Percentiles rank a stretch among this genome's conserved stretches.
Conservation (phyloP, 2,329 filamentous ascomycete species). For the Phoma sp. region DNA sequence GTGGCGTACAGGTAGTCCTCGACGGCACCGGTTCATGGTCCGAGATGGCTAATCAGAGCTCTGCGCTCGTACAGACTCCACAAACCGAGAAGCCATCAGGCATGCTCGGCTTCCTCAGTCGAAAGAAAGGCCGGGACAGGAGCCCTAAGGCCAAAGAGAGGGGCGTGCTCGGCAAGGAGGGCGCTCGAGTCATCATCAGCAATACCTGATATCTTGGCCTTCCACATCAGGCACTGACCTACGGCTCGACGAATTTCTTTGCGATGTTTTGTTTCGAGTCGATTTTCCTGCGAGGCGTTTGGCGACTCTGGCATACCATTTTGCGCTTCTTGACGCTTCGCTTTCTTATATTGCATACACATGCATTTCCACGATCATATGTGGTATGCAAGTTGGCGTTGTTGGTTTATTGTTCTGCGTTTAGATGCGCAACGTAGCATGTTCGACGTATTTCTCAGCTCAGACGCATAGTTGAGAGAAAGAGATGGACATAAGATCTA, state of each 20-base stretch:
- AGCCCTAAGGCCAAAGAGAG: slow-evolving; percentile 95
- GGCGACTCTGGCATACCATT: slow-evolving; percentile 32
- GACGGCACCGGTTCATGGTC: slow-evolving; percentile 92
- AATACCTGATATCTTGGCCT: slow-evolving; percentile 41
- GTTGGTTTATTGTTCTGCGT: slow-evolving; percentile 13
- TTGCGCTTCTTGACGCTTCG: slow-evolving; percentile 20
- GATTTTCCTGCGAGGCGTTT: slow-evolving; percentile 40
- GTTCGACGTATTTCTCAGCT: slow-evolving; percentile 10
- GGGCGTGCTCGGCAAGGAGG: slow-evolving; percentile 93
- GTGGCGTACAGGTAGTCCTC: slow-evolving; percentile 89
- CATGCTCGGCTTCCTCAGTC: slow-evolving; percentile 87
- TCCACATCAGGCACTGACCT: slow-evolving; percentile 3
- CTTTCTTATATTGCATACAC: slow-evolving; percentile 23
- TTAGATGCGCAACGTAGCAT: slow-evolving; percentile 18
- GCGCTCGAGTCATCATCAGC: slow-evolving; percentile 70
- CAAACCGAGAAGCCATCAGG: slow-evolving; percentile 66
- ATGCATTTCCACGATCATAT: slow-evolving; percentile 23
- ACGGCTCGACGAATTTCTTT: slow-evolving; percentile 43
- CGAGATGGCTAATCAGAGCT: slow-evolving; percentile 83
- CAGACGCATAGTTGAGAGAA: slow-evolving; percentile 7
- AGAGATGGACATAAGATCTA: slow-evolving; percentile 10
- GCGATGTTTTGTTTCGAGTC: slow-evolving; percentile 26
- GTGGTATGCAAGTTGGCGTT: slow-evolving; percentile 29
- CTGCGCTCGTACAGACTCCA: slow-evolving; percentile 65
- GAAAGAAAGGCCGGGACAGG: slow-evolving; percentile 88